Percentiles rank a stretch among this genome's conserved stretches.
These are phyloP conservation scores for Colletotrichum sp. DNA, from an alignment of 2,329 filamentous ascomycete genomes.

Conservation along the genomic window DNA sequence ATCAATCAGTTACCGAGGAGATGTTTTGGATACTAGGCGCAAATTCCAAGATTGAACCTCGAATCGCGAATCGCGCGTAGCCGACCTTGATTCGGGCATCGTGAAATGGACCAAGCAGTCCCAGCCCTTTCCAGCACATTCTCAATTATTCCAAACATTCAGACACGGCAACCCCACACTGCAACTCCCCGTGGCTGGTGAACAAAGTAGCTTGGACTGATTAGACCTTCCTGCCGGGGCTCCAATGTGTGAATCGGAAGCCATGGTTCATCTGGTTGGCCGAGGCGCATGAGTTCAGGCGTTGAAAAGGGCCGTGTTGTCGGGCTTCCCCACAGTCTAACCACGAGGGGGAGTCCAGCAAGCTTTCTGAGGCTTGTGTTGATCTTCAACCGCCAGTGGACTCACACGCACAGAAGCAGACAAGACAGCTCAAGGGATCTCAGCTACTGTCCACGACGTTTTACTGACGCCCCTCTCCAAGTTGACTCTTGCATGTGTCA, in stretches of 20 bases:
- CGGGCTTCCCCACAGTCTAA: background rate
- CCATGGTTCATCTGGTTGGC: background rate
- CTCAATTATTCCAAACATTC: background rate
- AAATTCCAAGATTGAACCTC: background rate
- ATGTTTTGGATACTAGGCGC: background rate
- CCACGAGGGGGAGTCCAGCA: background rate
- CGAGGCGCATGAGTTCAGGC: background rate
- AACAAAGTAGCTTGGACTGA: background rate
- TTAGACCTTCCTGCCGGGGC: background rate
- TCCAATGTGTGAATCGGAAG: background rate
- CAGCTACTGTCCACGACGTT: background rate
- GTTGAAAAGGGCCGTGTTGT: background rate
- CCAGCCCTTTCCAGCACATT: background rate
- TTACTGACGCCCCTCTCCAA: background rate
- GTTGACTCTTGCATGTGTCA: background rate
- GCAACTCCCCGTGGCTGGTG: background rate
- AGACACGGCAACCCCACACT: background rate
- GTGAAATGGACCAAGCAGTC: background rate
- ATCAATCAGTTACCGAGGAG: background rate
- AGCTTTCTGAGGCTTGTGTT: background rate
- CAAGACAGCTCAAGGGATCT: background rate
- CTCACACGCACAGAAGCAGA: background rate
- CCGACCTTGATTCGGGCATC: background rate
- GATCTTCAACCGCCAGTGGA: background rate
- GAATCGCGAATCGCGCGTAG: background rate